These are phyloP conservation scores for Crassisporium funariophilum DNA, from an alignment of 768 basidiomycete species.

Conservation along the genomic window DNA sequence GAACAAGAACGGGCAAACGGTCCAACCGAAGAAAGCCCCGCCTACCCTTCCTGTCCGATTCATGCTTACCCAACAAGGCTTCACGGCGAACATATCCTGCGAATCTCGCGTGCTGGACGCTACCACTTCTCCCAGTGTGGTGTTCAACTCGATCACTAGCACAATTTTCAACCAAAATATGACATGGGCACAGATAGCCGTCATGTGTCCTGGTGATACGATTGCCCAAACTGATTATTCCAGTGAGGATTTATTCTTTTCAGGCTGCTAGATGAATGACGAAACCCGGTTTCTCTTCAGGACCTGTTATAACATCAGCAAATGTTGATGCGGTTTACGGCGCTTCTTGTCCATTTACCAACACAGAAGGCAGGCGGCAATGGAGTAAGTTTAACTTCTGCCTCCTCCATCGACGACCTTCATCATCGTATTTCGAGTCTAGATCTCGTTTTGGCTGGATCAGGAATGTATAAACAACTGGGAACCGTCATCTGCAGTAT, in stretches of 20 bases:
- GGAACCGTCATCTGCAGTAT: conserved; percentile 18
- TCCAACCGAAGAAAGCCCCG: conserved; percentile 5
- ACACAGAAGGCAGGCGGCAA: conserved; percentile 9
- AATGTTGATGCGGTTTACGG: conserved; percentile 20
- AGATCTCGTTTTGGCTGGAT: conserved; percentile 21
- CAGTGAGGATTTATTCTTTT: conserved; percentile 6
- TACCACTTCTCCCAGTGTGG: conserved; percentile 16
- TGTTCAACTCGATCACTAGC: conserved; percentile 5
- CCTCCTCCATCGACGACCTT: not conserved
- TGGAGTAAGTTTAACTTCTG: conserved; percentile 12
- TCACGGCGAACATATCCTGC: conserved; percentile 21
- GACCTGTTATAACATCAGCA: conserved; percentile 14
- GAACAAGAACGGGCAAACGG: not conserved
- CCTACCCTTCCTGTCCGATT: conserved; percentile 17
- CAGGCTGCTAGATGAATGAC: not conserved
- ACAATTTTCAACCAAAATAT: conserved; percentile 12
- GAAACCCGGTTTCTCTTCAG: conserved; percentile 1
- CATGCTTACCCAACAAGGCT: conserved; percentile 25
- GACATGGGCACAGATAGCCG: conserved; percentile 17
- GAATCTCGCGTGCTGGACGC: conserved; percentile 7
- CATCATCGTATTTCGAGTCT: too few relatives aligned
- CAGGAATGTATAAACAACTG: conserved; percentile 16
- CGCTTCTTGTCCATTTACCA: conserved; percentile 11
- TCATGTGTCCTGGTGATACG: conserved; percentile 10
- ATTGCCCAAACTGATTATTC: too few relatives aligned